Conservation (phyloP, 768 basidiomycete species). For the Nidula microcarpa region DNA sequence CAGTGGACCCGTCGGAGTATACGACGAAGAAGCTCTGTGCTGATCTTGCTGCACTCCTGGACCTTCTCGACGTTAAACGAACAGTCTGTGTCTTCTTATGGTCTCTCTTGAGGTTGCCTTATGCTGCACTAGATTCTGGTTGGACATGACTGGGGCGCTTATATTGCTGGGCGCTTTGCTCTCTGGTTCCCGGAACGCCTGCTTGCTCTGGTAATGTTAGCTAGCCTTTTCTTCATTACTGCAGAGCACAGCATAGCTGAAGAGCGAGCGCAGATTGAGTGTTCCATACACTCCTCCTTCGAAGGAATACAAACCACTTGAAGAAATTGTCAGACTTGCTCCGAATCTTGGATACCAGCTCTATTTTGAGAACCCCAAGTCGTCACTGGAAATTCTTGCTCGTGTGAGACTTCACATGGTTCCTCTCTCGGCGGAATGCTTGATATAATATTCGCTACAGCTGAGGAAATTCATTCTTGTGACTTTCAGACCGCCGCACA, state of each 20-base stretch:
- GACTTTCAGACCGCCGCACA: constrained; percentile 16
- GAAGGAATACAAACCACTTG: constrained; percentile 41
- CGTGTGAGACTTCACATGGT: constrained; percentile 34
- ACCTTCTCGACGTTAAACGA: constrained; percentile 45
- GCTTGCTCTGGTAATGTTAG: constrained; percentile 57
- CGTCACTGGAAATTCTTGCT: constrained; percentile 52
- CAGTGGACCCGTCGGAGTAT: constrained; percentile 50
- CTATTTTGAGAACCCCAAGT: constrained; percentile 53
- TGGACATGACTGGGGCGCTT: constrained; percentile 83
- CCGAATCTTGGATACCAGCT: constrained; percentile 69
- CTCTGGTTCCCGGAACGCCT: constrained; percentile 69
- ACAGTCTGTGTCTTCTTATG: constrained; percentile 39
- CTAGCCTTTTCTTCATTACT: constrained; percentile 3
- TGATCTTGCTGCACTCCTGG: constrained; percentile 66
- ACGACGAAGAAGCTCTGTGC: constrained; percentile 54
- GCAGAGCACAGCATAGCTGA: background rate
- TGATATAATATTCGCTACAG: constrained; percentile 15
- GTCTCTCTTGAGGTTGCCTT: background rate
- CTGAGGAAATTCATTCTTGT: constrained; percentile 32
- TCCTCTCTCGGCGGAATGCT: background rate
- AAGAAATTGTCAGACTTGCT: constrained; percentile 43
- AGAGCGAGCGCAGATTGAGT: constrained; percentile 69
- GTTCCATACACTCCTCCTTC: constrained; percentile 65
- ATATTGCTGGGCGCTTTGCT: constrained; percentile 60
- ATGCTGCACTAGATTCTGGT: constrained; percentile 46